Evolutionary conservation across 2,329 filamentous ascomycete species (phyloP).

Genomic region (Clonostachys solani): DNA sequence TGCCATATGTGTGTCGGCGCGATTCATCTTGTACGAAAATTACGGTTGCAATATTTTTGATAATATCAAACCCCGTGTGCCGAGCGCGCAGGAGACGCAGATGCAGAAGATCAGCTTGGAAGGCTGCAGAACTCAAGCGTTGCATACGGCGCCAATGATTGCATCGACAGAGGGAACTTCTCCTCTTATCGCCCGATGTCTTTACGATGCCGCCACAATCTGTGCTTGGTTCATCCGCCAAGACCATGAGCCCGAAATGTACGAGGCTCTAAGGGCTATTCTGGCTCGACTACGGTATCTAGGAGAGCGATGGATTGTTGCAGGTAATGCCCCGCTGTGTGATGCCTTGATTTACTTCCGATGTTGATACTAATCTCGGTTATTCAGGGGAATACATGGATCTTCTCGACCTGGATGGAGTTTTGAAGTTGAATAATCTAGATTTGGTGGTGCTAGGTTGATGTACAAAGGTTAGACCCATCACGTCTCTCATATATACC

Average conservation of each 20-base stretch:
- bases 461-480: too few relatives aligned
- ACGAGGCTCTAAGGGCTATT: conserved; percentile 1
- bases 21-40: conserved; percentile 8
- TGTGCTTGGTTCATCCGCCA: conserved; percentile 12
- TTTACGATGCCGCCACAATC: conserved; percentile 9
- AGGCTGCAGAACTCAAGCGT: neutral
- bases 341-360: too few relatives aligned
- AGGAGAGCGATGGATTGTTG: too few relatives aligned
- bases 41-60: conserved; percentile 10
- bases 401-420: too few relatives aligned
- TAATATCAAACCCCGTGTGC: neutral
- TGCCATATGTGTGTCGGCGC: conserved; percentile 5
- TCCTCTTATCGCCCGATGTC: conserved; percentile 6
- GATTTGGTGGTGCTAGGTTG: too few relatives aligned
- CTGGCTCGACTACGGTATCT: too few relatives aligned
- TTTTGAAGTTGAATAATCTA: too few relatives aligned
- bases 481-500: too few relatives aligned
- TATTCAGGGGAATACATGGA: too few relatives aligned
- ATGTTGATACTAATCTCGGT: too few relatives aligned
- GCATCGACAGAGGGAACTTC: neutral
- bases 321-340: too few relatives aligned
- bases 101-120: conserved; percentile 7
- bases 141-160: conserved; percentile 1
- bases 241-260: conserved; percentile 6
- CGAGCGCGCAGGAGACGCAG: conserved; percentile 7